A percentile compares a stretch with the other conserved stretches of the same genome.
Evolutionary conservation across 305 asterid genomes (phyloP).

Genomic region (Ajuga reptans): DNA sequence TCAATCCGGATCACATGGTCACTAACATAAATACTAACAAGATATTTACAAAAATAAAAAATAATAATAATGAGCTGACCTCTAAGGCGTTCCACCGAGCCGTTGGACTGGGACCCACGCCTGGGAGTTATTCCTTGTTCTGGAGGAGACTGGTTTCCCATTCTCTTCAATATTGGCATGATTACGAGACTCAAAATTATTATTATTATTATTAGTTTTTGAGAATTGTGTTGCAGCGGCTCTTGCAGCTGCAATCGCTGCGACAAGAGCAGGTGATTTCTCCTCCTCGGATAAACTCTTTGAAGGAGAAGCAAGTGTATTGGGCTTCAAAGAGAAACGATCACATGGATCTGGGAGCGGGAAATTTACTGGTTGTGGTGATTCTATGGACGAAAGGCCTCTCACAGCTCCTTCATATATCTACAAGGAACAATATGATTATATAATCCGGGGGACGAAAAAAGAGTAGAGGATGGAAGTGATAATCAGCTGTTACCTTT

Average conservation of each 20-base stretch:
- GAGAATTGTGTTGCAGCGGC: conserved; percentile 76
- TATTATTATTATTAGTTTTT: conserved; percentile 17
- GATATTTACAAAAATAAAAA: background rate
- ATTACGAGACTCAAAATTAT: conserved; percentile 1
- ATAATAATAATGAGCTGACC: background rate
- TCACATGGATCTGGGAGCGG: conserved; percentile 55
- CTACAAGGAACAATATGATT: conserved; percentile 27
- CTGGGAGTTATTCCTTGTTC: conserved; percentile 28
- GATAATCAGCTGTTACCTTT: conserved; percentile 39
- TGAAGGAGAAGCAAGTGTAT: conserved; percentile 38
- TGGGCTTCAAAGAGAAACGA: conserved; percentile 55
- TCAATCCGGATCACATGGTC: too few species aligned
- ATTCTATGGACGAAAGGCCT: conserved; percentile 48
- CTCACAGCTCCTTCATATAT: conserved; percentile 63
- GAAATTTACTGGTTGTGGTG: conserved; percentile 60
- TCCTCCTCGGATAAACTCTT: conserved; percentile 27
- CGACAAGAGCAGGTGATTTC: conserved; percentile 44
- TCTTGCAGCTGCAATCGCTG: conserved; percentile 72
- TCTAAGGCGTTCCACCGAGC: background rate
- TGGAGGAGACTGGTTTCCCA: conserved; percentile 26
- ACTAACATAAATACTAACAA: background rate
- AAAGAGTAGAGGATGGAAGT: background rate
- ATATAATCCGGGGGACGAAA: background rate
- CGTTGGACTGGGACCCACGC: conserved; percentile 13
- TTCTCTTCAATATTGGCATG: conserved; percentile 3